Conservation (phyloP, 805 yeast genomes). For the Metschnikowia vanudenii region DNA sequence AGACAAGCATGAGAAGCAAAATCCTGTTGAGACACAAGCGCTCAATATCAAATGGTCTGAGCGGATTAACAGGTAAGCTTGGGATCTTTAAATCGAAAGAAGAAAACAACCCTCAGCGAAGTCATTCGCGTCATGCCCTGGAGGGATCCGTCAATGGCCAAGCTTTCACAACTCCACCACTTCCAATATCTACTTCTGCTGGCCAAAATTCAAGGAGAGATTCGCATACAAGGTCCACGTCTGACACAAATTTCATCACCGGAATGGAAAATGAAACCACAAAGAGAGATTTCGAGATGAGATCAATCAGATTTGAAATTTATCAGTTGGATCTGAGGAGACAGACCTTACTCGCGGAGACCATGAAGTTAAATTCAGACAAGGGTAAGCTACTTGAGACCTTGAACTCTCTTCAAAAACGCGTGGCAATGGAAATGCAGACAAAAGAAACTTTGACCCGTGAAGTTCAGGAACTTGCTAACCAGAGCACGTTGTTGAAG, state of each 20-base stretch:
- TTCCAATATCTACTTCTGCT: constrained; percentile 35
- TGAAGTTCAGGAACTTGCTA: constrained; percentile 52
- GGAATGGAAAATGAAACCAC: constrained; percentile 17
- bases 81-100: constrained; percentile 33
- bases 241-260: constrained; percentile 39
- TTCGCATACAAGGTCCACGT: constrained; percentile 41
- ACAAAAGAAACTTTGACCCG: constrained; percentile 43
- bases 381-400: constrained; percentile 30
- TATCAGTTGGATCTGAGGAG: constrained; percentile 31
- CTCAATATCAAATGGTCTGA: constrained; percentile 37
- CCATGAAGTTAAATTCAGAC: constrained; percentile 29
- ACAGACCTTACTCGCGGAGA: constrained; percentile 25
- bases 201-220: constrained; percentile 15
- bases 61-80: constrained; percentile 28
- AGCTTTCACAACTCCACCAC: constrained; percentile 45
- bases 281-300: constrained; percentile 38
- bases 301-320: constrained; percentile 39
- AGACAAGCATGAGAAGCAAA: constrained; percentile 32
- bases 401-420: constrained; percentile 40
- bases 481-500: constrained; percentile 44
- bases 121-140: constrained; percentile 40
- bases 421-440: constrained; percentile 40
- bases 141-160: constrained; percentile 38
- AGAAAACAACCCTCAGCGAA: constrained; percentile 19
- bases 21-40: constrained; percentile 40